These are phyloP conservation scores for Solioccasus polychromus DNA, from an alignment of 768 basidiomycete genomes.

Conservation along the genomic window DNA sequence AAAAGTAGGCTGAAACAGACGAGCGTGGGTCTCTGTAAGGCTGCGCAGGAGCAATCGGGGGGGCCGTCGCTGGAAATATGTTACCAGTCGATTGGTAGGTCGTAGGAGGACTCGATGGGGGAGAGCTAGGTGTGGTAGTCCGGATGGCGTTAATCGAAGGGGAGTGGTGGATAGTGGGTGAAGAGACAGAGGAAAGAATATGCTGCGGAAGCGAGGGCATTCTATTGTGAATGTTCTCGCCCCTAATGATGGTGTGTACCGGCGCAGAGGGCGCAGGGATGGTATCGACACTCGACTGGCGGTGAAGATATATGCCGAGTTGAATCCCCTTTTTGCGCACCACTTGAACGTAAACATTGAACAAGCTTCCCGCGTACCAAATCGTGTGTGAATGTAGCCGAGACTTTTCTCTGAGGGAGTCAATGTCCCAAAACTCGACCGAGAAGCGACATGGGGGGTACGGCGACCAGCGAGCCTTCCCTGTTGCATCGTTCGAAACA, in stretches of 20 bases:
- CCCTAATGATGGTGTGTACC: constrained; percentile 25
- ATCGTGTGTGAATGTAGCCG: constrained; percentile 81
- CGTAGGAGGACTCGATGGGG: constrained; percentile 20
- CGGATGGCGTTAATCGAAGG: constrained; percentile 46
- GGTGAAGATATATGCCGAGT: constrained; percentile 84
- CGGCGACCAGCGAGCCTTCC: constrained; percentile 57
- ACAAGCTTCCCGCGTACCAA: constrained; percentile 87
- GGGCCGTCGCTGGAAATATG: constrained; percentile 40
- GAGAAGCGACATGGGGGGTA: constrained; percentile 81
- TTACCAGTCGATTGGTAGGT: constrained; percentile 22
- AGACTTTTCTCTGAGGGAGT: constrained; percentile 78
- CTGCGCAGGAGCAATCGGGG: constrained; percentile 51
- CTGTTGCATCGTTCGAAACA: constrained; percentile 41
- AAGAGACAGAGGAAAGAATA: constrained; percentile 25
- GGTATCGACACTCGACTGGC: constrained; percentile 78
- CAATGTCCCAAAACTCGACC: constrained; percentile 89
- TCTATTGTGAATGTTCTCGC: constrained; percentile 28
- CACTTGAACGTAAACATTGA: constrained; percentile 87
- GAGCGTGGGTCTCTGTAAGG: constrained; percentile 77
- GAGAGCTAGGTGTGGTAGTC: constrained; percentile 41
- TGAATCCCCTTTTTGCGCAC: constrained; percentile 80
- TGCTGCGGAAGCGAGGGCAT: constrained; percentile 31
- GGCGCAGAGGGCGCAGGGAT: constrained; percentile 72
- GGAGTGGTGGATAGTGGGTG: constrained; percentile 37
- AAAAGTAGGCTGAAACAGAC: constrained; percentile 76